Evolutionary conservation across 805 yeast species (phyloP), one percentile per base, ranked within the genome.

Genomic region (Metschnikowia dekortorum): DNA sequence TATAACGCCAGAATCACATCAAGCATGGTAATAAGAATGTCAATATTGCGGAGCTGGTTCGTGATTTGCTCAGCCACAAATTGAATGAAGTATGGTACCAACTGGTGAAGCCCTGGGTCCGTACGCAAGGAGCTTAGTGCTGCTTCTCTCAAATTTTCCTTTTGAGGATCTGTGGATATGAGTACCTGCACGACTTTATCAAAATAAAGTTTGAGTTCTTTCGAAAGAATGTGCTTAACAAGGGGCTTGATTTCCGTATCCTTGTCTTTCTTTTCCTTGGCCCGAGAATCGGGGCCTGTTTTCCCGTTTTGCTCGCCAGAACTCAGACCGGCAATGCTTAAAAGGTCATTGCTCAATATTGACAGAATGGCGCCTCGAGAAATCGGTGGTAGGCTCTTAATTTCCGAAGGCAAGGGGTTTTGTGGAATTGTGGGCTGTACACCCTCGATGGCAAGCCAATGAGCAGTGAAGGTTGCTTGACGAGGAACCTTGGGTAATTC

Each of bases 371-470:
- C 89, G 36, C 97, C 98, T 59, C 97, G 78, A 39, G 83, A 76
- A 30, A 82, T 75, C 4, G 96, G 89, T 16, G 96, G 87, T 49
- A 89, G 70, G 33, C 82, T 79, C 63, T 84, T 83, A 54, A 92
- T 84, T 58, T 91, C 97, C 46, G 82, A 76, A 18, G 84, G 80
- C 45, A 85, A 79, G 26, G 99, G 99, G 70, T 94, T 94, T 69
- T 95, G 99, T 1, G 97, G 96, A 49, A 94, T 92, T 32, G 94
- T 85, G 0, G 99, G 99, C 64, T 94, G 99, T 8, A 94, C 96
- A 51, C 99, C 99, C 68, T 94, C 99, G 48, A 94, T 88, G 0
- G 99, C 98, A 32, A 95, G 75, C 98, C 99, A 92, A 65, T 87
- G 96, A 6, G 97, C 96, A 0, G 98, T 90, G 66, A 88, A 91